Conservation (phyloP, 768 basidiomycete genomes). For the Phaeotremella skinneri region DNA sequence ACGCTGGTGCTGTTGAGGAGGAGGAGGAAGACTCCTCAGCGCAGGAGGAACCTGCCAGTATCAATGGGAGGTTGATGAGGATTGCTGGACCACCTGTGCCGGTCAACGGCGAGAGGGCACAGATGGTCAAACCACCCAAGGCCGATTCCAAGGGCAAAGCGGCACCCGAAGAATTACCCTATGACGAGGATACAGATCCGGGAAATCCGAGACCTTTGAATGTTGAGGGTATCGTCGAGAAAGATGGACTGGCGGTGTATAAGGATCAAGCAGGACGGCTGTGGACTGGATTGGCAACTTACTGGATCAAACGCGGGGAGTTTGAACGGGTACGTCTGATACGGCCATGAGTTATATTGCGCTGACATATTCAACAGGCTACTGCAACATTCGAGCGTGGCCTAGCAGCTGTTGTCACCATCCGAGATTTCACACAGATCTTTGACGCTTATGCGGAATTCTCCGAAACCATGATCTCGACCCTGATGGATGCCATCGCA, state of each 20-base stretch:
- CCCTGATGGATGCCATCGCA: slow-evolving; percentile 80
- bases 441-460: slow-evolving; percentile 97
- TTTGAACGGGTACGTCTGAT: slow-evolving; percentile 64
- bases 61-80: slow-evolving; percentile 66
- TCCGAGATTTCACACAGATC: slow-evolving; percentile 95
- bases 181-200: slow-evolving; percentile 83
- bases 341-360: background rate
- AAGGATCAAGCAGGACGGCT: slow-evolving; percentile 95
- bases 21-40: slow-evolving; percentile 46
- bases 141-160: slow-evolving; percentile 26
- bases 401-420: slow-evolving; percentile 76
- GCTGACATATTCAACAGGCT: slow-evolving; percentile 39
- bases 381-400: slow-evolving; percentile 85
- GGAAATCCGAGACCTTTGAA: slow-evolving; percentile 68
- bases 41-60: slow-evolving; percentile 54
- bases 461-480: slow-evolving; percentile 80
- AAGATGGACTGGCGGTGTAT: slow-evolving; percentile 83
- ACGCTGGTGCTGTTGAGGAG: slow-evolving; percentile 41
- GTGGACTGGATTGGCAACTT: slow-evolving; percentile 94
- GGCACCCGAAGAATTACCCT: slow-evolving; percentile 41
- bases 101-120: slow-evolving; percentile 50
- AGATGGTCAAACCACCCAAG: slow-evolving; percentile 57
- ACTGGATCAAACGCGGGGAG: slow-evolving; percentile 96
- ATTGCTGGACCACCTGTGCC: slow-evolving; percentile 66
- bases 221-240: slow-evolving; percentile 76